Evolutionary conservation across 2,329 filamentous ascomycete species (phyloP).

Genomic region (Leptosphaerulina australis): DNA sequence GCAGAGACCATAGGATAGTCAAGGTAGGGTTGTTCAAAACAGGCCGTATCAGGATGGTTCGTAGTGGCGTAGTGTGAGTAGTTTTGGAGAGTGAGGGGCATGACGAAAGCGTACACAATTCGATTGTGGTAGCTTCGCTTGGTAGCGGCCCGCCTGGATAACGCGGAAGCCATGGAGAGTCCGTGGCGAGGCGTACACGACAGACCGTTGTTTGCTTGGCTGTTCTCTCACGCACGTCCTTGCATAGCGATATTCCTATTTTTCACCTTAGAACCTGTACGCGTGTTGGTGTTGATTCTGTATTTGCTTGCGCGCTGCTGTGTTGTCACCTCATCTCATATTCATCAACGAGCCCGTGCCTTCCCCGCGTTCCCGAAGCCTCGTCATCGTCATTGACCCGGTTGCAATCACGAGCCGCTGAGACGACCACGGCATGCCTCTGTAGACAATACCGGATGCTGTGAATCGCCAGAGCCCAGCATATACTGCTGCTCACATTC

Average conservation of each 20-base stretch:
- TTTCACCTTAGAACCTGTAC: background rate
- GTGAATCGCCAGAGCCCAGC: constrained; percentile 23
- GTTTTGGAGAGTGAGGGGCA: background rate
- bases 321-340: constrained; percentile 7
- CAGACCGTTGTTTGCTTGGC: constrained; percentile 17
- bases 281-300: background rate
- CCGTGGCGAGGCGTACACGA: constrained; percentile 7
- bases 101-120: background rate
- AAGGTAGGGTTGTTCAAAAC: too few relatives aligned
- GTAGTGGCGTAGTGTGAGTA: too few relatives aligned
- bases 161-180: constrained; percentile 7
- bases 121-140: background rate
- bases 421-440: constrained; percentile 4
- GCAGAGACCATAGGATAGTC: too few relatives aligned
- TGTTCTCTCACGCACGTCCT: constrained; percentile 12
- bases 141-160: background rate
- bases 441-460: constrained; percentile 13
- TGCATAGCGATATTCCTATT: constrained; percentile 9
- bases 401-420: constrained; percentile 17
- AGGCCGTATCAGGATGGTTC: too few relatives aligned
- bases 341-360: constrained; percentile 7
- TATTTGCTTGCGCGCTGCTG: constrained; percentile 7
- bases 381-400: constrained; percentile 17
- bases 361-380: constrained; percentile 12
- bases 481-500: constrained; percentile 31